Conservation (phyloP, 768 basidiomycete species). For the Lactarius indigo region DNA sequence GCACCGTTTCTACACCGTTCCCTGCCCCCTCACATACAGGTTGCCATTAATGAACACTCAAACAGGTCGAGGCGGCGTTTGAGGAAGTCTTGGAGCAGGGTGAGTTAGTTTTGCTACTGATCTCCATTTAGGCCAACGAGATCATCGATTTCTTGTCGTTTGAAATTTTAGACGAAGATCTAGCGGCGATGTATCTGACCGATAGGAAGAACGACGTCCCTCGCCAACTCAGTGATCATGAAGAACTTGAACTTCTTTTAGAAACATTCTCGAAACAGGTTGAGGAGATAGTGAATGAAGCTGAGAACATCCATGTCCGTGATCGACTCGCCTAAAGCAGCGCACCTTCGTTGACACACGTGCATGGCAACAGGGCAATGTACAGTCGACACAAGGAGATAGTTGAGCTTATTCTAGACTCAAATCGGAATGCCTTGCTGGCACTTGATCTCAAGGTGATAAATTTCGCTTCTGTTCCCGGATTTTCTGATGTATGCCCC, state of each 20-base stretch:
- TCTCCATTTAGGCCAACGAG: neutral
- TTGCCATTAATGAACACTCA: slow-evolving; percentile 4
- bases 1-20: slow-evolving; percentile 23
- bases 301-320: slow-evolving; percentile 76
- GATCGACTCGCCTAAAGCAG: neutral
- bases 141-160: neutral
- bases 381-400: slow-evolving; percentile 99
- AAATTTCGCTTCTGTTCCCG: neutral
- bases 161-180: slow-evolving; percentile 71
- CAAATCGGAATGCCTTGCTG: slow-evolving; percentile 89
- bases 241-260: slow-evolving; percentile 89
- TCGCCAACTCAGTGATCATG: slow-evolving; percentile 77
- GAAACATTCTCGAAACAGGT: slow-evolving; percentile 96
- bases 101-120: slow-evolving; percentile 30
- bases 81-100: slow-evolving; percentile 92
- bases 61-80: slow-evolving; percentile 79
- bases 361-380: slow-evolving; percentile 59
- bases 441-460: slow-evolving; percentile 84
- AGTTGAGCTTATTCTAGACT: slow-evolving; percentile 92
- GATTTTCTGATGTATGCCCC: neutral
- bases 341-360: neutral
- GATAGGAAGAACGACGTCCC: slow-evolving; percentile 65
- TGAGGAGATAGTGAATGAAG: slow-evolving; percentile 93
- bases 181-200: slow-evolving; percentile 93
- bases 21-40: neutral